These are phyloP conservation scores for Coemansia sp. DNA, from an alignment of 192 early-diverging fungal species.

Conservation along the genomic window DNA sequence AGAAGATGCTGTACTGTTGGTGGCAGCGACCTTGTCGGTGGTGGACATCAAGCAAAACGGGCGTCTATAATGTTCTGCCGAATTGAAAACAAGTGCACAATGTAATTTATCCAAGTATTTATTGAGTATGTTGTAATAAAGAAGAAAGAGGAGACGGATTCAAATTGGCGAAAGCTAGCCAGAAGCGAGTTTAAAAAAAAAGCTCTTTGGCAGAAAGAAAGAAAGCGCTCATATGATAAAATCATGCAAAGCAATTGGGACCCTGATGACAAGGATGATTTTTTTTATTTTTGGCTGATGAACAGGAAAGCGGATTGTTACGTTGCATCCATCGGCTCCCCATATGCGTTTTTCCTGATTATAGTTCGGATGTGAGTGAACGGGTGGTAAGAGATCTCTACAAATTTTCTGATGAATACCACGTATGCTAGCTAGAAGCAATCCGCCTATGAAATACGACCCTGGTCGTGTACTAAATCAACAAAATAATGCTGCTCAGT, in stretches of 20 bases:
- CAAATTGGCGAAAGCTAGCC: not conserved
- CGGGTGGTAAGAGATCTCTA: no score
- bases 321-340: no score
- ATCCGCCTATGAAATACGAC: no score
- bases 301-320: no score
- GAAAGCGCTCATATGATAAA: not conserved
- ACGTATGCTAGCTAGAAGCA: no score
- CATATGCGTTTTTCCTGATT: no score
- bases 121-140: not conserved
- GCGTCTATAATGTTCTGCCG: not conserved
- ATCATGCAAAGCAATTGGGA: not conserved
- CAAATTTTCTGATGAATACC: no score
- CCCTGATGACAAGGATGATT: no score
- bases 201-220: not conserved
- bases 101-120: no score
- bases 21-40: not conserved
- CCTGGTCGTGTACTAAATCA: no score
- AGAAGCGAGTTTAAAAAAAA: not conserved
- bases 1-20: not conserved
- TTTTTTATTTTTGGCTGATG: no score
- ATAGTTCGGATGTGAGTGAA: no score
- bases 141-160: not conserved
- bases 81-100: not conserved
- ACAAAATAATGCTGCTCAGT: conserved; percentile 10
- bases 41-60: not conserved